A percentile compares a stretch with the other conserved stretches of the same genome.
phyloP scores from a whole-genome alignment of 495 filamentous ascomycete genomes.

The Lineolata rhizophorae region DNA sequence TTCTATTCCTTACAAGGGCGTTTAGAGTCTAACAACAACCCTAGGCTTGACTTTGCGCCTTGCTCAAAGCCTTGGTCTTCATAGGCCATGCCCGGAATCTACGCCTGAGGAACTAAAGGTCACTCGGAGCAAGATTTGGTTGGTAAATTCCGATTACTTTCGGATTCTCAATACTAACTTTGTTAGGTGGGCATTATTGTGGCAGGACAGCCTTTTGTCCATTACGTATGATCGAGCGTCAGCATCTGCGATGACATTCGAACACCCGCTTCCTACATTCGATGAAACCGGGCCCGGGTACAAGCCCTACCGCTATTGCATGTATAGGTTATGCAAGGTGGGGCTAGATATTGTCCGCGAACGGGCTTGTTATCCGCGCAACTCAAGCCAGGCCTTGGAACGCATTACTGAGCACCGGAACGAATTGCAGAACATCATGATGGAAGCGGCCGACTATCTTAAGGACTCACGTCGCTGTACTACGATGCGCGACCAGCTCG shows the following conservation, averaged over 20 bases:
- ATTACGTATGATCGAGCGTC: conserved; percentile 37
- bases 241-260: conserved; percentile 26
- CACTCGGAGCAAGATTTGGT: conserved; percentile 15
- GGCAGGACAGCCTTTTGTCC: conserved; percentile 39
- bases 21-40: neutral
- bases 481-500: conserved; percentile 26
- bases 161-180: neutral
- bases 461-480: conserved; percentile 27
- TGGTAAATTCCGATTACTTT: conserved; percentile 1
- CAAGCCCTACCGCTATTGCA: conserved; percentile 26
- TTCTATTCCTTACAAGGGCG: no score
- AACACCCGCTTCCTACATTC: conserved; percentile 25
- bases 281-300: conserved; percentile 20
- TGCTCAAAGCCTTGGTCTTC: conserved; percentile 32
- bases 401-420: conserved; percentile 29
- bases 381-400: conserved; percentile 17
- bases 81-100: conserved; percentile 28
- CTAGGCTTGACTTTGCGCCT: conserved; percentile 35
- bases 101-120: conserved; percentile 12
- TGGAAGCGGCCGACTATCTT: conserved; percentile 28
- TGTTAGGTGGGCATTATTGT: conserved; percentile 34
- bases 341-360: conserved; percentile 33
- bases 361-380: conserved; percentile 25
- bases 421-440: conserved; percentile 27
- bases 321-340: conserved; percentile 29